Evolutionary conservation across 202 grass and related monocot species (phyloP).

Genomic region (Schoenoplectus tabernaemontani): DNA sequence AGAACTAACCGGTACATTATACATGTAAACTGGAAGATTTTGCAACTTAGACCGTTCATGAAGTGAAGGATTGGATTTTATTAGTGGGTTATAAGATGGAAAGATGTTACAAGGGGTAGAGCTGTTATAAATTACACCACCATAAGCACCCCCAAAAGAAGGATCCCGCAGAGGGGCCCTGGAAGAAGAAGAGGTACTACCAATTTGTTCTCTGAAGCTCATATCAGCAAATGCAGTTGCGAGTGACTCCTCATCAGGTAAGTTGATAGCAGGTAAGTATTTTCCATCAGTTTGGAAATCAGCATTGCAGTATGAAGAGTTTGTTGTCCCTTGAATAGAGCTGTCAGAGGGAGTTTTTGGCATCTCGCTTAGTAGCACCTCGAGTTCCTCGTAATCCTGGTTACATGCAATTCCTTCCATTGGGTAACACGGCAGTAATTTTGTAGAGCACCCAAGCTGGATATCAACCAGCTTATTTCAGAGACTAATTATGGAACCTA

Average conservation of each 20-base stretch:
- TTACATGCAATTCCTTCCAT: conserved; percentile 25
- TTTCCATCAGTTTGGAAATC: not conserved
- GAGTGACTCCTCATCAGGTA: conserved; percentile 33
- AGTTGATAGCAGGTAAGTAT: not conserved
- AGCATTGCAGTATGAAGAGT: not conserved
- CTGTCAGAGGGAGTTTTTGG: conserved; percentile 7
- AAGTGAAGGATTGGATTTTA: not conserved
- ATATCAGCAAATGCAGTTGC: conserved; percentile 34
- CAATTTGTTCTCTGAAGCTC: conserved; percentile 11
- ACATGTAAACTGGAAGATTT: conserved; percentile 18
- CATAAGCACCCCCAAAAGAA: conserved; percentile 22
- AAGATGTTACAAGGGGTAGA: not conserved
- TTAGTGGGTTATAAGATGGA: conserved; percentile 6
- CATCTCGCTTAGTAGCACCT: conserved; percentile 24
- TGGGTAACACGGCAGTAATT: not conserved
- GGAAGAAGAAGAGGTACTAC: conserved; percentile 28
- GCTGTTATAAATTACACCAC: not conserved
- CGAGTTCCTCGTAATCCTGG: conserved; percentile 19
- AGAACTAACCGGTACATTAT: conserved; percentile 1
- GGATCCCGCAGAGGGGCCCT: conserved; percentile 10
- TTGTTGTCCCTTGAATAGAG: conserved; percentile 1
- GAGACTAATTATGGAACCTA: conserved; percentile 8
- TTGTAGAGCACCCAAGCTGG: not conserved
- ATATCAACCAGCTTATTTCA: conserved; percentile 10
- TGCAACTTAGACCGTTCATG: conserved; percentile 12